Conservation (phyloP, 805 yeast genomes). For the Phaffomyces thermotolerans region DNA sequence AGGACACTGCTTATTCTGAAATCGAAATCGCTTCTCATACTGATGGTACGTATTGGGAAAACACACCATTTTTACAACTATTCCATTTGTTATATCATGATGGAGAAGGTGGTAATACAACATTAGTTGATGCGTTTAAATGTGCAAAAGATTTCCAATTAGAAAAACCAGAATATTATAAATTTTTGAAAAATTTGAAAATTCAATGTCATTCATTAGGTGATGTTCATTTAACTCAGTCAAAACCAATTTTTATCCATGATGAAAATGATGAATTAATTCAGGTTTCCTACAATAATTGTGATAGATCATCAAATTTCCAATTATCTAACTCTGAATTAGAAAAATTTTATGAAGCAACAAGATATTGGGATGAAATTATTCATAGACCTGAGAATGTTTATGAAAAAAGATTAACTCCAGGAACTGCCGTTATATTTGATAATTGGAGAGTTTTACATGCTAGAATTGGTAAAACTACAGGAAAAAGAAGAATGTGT, state of each 20-base stretch:
- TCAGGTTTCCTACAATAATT: constrained; percentile 67
- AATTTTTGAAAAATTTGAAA: constrained; percentile 40
- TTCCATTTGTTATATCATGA: constrained; percentile 61
- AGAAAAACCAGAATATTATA: constrained; percentile 43
- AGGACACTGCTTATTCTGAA: constrained; percentile 68
- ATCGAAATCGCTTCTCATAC: constrained; percentile 59
- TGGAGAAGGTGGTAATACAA: constrained; percentile 61
- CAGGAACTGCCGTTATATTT: constrained; percentile 61
- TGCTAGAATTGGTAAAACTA: constrained; percentile 51
- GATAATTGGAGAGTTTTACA: constrained; percentile 73
- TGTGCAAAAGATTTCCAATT: constrained; percentile 45
- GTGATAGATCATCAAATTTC: constrained; percentile 53
- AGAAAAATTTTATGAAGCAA: constrained; percentile 47
- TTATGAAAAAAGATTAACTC: constrained; percentile 45
- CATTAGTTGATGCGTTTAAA: constrained; percentile 58
- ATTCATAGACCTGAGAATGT: constrained; percentile 45
- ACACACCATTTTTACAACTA: constrained; percentile 64
- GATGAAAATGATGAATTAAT: constrained; percentile 42
- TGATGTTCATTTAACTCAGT: constrained; percentile 58
- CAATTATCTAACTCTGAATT: constrained; percentile 36
- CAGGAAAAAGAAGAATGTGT: constrained; percentile 63
- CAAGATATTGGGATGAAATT: constrained; percentile 48
- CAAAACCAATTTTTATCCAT: constrained; percentile 54
- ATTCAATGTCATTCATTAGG: constrained; percentile 75
- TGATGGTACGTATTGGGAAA: constrained; percentile 71